Evolutionary conservation across 2,329 filamentous ascomycete species (phyloP).

Genomic region (Annulohypoxylon truncatum): DNA sequence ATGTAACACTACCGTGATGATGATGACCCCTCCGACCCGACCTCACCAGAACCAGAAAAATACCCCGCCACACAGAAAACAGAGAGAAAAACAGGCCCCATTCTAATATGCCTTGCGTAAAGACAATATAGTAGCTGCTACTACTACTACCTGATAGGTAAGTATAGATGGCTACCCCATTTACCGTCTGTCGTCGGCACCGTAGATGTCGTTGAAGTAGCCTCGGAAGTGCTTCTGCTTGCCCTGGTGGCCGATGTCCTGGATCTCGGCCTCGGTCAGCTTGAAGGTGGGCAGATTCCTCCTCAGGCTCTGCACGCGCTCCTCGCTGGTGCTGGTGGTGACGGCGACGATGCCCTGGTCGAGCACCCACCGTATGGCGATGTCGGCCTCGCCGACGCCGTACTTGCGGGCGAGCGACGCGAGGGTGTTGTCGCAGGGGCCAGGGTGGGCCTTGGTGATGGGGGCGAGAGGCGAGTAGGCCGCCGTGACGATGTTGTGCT

Average conservation of each 20-base stretch:
- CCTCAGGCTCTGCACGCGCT: constrained; percentile 64
- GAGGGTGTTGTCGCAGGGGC: constrained; percentile 65
- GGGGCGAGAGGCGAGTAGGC: constrained; percentile 67
- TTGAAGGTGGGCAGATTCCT: constrained; percentile 63
- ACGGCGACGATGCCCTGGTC: constrained; percentile 69
- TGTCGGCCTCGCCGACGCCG: constrained; percentile 64
- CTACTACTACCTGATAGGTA: not conserved
- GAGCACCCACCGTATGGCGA: constrained; percentile 69
- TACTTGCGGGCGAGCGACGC: constrained; percentile 67
- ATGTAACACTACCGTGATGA: constrained; percentile 3
- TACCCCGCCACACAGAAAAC: not conserved
- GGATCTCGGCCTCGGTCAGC: constrained; percentile 68
- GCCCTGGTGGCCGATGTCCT: constrained; percentile 66
- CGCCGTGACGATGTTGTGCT: constrained; percentile 66
- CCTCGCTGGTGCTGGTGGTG: constrained; percentile 69
- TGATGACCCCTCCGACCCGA: constrained; percentile 7
- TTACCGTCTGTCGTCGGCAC: constrained; percentile 61
- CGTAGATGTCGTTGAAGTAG: constrained; percentile 68
- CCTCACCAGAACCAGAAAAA: not conserved
- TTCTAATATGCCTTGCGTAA: constrained; percentile 1
- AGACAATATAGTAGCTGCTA: not conserved
- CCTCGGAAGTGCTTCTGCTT: constrained; percentile 70
- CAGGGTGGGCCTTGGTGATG: constrained; percentile 58
- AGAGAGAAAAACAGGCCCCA: not conserved
- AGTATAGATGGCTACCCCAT: not conserved